Percentiles rank a stretch among this genome's conserved stretches.
phyloP scores from a whole-genome alignment of 106 monocot genomes.

The Dendrobium chrysotoxum region DNA sequence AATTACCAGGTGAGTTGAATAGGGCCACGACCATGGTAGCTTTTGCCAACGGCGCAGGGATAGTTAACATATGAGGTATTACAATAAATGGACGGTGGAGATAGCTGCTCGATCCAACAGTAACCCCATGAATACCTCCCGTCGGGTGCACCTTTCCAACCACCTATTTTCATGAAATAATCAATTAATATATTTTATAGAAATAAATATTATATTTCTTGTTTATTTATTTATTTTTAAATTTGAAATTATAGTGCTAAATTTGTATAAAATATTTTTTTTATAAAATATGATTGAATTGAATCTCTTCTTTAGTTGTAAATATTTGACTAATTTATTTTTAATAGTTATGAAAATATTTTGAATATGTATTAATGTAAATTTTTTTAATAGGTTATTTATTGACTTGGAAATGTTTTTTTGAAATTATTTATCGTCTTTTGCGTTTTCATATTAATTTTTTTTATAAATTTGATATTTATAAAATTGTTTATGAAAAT shows the following conservation, averaged over 20 bases:
- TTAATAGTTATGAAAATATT: too few relatives aligned
- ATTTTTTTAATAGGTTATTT: too few relatives aligned
- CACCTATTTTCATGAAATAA: conserved; percentile 14
- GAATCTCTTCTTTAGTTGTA: too few relatives aligned
- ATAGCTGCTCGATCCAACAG: conserved; percentile 19
- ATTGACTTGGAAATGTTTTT: too few relatives aligned
- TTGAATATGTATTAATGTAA: too few relatives aligned
- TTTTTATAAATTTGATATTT: too few relatives aligned
- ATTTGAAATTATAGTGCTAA: not conserved
- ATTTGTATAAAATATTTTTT: too few relatives aligned
- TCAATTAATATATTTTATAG: not conserved
- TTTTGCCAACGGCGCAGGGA: conserved; percentile 24
- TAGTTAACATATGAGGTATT: not conserved
- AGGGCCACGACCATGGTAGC: conserved; percentile 48
- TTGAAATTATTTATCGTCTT: too few relatives aligned
- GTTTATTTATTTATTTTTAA: not conserved
- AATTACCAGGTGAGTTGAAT: conserved; percentile 47
- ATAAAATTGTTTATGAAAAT: too few relatives aligned
- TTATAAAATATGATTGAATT: too few relatives aligned
- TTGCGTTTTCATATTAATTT: too few relatives aligned
- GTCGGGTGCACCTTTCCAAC: conserved; percentile 28
- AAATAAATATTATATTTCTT: not conserved
- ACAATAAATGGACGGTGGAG: conserved; percentile 16
- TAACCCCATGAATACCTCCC: conserved; percentile 30
- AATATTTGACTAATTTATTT: too few relatives aligned